A percentile compares a stretch with the other conserved stretches of the same genome.
Conservation (phyloP, 23 red algal genomes). For the Gracilariopsis chorda region DNA sequence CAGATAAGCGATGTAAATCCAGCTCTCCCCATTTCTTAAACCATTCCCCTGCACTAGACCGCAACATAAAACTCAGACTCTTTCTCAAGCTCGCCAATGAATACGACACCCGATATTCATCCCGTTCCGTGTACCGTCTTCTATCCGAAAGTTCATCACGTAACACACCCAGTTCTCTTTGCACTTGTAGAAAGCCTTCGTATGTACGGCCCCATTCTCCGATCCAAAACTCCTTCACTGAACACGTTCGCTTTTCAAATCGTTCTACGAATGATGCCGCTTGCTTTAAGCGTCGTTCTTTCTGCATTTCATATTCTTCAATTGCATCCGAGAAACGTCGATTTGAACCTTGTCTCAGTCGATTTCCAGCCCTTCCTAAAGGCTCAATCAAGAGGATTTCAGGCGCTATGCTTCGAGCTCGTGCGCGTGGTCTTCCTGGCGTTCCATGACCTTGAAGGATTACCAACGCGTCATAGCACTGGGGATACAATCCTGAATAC, state of each 20-base stretch:
- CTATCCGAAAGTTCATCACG: conserved; percentile 8
- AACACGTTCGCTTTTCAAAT: neutral
- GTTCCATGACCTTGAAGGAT: conserved; percentile 13
- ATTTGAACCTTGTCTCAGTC: too few relatives aligned
- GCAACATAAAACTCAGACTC: neutral
- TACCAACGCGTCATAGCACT: conserved; percentile 29
- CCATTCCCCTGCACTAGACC: neutral
- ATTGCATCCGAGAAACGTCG: neutral
- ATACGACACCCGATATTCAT: neutral
- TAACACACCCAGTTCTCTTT: conserved; percentile 2
- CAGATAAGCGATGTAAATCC: conserved; percentile 5
- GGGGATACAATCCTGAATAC: neutral
- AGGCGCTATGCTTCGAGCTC: neutral
- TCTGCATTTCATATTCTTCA: neutral
- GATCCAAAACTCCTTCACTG: conserved; percentile 2
- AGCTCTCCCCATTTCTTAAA: conserved; percentile 18
- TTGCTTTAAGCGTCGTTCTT: neutral
- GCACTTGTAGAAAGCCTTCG: conserved; percentile 3
- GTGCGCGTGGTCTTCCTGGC: neutral
- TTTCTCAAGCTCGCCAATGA: neutral
- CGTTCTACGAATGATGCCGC: neutral
- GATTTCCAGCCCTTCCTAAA: neutral
- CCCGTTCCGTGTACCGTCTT: neutral
- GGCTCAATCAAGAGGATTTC: neutral
- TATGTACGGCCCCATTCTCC: conserved; percentile 8